A percentile compares a stretch with the other conserved stretches of the same genome.
Conservation (phyloP, 805 yeast genomes). For the Huiozyma naganishii region DNA sequence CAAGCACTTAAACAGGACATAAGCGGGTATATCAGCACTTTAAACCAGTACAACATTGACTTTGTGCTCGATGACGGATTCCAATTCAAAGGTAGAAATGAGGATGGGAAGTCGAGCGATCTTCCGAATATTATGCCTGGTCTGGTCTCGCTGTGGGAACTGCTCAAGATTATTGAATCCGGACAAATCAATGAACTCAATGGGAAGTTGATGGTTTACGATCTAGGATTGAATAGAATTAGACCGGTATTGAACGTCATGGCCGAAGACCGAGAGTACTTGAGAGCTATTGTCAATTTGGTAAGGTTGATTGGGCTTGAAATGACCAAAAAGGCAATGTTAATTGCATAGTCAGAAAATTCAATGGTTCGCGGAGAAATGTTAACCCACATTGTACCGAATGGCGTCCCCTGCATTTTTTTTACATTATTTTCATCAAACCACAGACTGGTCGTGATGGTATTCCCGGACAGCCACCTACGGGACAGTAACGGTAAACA, state of each 20-base stretch:
- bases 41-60: conserved; percentile 9
- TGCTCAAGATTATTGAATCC: conserved; percentile 28
- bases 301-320: conserved; percentile 36
- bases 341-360: conserved; percentile 12
- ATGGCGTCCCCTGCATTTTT: not conserved
- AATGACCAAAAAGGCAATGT: conserved; percentile 23
- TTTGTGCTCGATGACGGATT: conserved; percentile 7
- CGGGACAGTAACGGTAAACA: no score
- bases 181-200: conserved; percentile 20
- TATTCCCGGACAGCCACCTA: no score
- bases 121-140: conserved; percentile 43
- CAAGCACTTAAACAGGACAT: conserved; percentile 13
- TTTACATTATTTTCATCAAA: not conserved
- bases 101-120: not conserved
- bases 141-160: conserved; percentile 36
- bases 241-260: conserved; percentile 17
- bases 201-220: conserved; percentile 17
- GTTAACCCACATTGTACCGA: no score
- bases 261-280: conserved; percentile 14
- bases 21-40: not conserved
- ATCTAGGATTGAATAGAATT: conserved; percentile 15
- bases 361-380: not conserved
- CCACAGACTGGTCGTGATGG: no score
- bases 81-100: not conserved
- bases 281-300: conserved; percentile 30